phyloP scores from a whole-genome alignment of 768 basidiomycete genomes.

The Hypsizygus marmoreus region DNA sequence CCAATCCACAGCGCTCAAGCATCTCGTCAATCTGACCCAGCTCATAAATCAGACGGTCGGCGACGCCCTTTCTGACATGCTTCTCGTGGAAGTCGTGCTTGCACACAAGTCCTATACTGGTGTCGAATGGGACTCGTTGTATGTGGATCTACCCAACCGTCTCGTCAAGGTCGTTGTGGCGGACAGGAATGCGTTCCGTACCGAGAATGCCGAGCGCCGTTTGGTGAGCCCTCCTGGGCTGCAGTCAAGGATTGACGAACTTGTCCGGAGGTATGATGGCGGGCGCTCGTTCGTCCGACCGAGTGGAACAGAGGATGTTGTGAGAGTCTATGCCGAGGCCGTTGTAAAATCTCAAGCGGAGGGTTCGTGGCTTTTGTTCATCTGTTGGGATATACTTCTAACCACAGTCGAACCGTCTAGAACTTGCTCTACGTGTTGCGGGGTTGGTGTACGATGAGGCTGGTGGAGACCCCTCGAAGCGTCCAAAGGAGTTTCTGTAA shows the following conservation, averaged over 20 bases:
- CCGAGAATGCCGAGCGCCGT: constrained; percentile 91
- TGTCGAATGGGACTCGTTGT: constrained; percentile 89
- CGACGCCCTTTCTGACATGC: constrained; percentile 93
- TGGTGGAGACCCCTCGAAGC: constrained; percentile 72
- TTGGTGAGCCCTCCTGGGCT: constrained; percentile 79
- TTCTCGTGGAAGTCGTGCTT: constrained; percentile 91
- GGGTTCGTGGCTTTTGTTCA: constrained; percentile 51
- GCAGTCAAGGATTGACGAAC: constrained; percentile 80
- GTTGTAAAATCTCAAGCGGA: constrained; percentile 71
- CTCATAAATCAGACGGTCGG: constrained; percentile 98
- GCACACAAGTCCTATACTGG: constrained; percentile 85
- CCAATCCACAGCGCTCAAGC: constrained; percentile 76
- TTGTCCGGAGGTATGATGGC: constrained; percentile 74
- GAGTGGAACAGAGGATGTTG: constrained; percentile 97
- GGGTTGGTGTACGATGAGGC: constrained; percentile 83
- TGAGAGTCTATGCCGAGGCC: constrained; percentile 97
- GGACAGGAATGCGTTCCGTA: constrained; percentile 82
- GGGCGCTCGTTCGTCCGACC: constrained; percentile 95
- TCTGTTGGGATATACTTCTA: not conserved
- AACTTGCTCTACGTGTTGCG: constrained; percentile 83
- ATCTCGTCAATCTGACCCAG: constrained; percentile 75
- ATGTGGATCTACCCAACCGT: constrained; percentile 92
- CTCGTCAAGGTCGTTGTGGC: constrained; percentile 90
- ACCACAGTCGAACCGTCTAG: constrained; percentile 45
- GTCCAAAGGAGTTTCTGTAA: constrained; percentile 81